A percentile compares a stretch with the other conserved stretches of the same genome.
Conservation (phyloP, 768 basidiomycete species). For the Amanita pallidorosea region DNA sequence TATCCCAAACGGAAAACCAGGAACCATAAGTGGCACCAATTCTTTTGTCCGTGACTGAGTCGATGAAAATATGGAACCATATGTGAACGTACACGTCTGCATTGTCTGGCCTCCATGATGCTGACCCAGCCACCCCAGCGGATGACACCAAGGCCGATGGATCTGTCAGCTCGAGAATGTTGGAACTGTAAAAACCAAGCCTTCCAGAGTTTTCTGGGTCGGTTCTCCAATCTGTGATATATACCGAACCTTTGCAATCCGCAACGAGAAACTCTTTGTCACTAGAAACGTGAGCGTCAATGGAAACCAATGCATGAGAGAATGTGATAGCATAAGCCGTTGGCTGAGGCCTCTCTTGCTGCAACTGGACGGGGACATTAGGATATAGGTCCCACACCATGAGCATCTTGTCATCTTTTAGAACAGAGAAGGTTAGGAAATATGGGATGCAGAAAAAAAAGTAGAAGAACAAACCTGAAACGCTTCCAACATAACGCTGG, state of each 20-base stretch:
- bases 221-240: constrained; percentile 75
- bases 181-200: constrained; percentile 49
- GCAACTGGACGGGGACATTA: constrained; percentile 19
- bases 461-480: constrained; percentile 42
- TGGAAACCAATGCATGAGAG: constrained; percentile 57
- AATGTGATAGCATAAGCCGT: constrained; percentile 71
- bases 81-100: constrained; percentile 50
- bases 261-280: constrained; percentile 75
- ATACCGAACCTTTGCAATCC: constrained; percentile 64
- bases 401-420: constrained; percentile 67
- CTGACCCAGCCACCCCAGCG: constrained; percentile 40
- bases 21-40: constrained; percentile 68
- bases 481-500: constrained; percentile 67
- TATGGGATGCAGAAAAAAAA: background rate
- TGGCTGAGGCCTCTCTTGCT: constrained; percentile 39
- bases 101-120: constrained; percentile 62
- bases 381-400: constrained; percentile 85
- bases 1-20: constrained; percentile 71
- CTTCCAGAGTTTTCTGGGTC: constrained; percentile 47
- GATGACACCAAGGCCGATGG: constrained; percentile 51
- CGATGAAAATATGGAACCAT: background rate
- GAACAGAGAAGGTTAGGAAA: constrained; percentile 4
- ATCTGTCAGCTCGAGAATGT: constrained; percentile 62
- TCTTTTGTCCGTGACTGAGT: constrained; percentile 21
- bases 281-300: constrained; percentile 59